Percentiles rank a stretch among this genome's conserved stretches.
These are phyloP conservation scores for Apium graveolens DNA, from an alignment of 129 eudicot genomes.

Conservation along the genomic window DNA sequence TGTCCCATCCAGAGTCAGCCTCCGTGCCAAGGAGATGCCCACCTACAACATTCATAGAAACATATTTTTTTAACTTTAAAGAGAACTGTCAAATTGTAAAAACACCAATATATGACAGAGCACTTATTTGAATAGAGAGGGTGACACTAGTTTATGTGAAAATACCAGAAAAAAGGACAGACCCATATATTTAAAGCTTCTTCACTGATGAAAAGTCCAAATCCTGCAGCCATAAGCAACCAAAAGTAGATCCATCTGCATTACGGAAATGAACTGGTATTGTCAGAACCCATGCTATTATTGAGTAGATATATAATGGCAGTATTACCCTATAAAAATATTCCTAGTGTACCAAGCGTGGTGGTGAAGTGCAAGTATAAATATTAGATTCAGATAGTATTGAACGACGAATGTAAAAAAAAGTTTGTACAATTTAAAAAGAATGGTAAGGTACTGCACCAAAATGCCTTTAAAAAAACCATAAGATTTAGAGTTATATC, in stretches of 20 bases:
- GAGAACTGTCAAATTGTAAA: neutral
- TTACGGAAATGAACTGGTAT: slow-evolving; percentile 7
- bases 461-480: neutral
- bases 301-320: neutral
- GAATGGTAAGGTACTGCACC: neutral
- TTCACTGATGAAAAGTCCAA: slow-evolving; percentile 92
- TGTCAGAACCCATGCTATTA: slow-evolving; percentile 13
- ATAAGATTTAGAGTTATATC: neutral
- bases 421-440: neutral
- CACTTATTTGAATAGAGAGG: neutral
- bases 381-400: neutral
- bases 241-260: slow-evolving; percentile 96
- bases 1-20: slow-evolving; percentile 68
- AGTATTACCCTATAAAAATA: neutral
- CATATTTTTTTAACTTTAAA: neutral
- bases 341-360: neutral
- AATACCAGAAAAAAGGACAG: slow-evolving; percentile 40
- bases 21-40: slow-evolving; percentile 65
- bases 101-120: neutral
- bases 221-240: slow-evolving; percentile 96
- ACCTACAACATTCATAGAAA: slow-evolving; percentile 42
- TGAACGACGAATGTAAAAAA: neutral
- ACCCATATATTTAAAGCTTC: slow-evolving; percentile 99
- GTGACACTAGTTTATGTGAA: slow-evolving; percentile 11
- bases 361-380: neutral